These are phyloP conservation scores for Panicum miliaceum DNA, from an alignment of 176 grass and related monocot species.

Conservation along the genomic window DNA sequence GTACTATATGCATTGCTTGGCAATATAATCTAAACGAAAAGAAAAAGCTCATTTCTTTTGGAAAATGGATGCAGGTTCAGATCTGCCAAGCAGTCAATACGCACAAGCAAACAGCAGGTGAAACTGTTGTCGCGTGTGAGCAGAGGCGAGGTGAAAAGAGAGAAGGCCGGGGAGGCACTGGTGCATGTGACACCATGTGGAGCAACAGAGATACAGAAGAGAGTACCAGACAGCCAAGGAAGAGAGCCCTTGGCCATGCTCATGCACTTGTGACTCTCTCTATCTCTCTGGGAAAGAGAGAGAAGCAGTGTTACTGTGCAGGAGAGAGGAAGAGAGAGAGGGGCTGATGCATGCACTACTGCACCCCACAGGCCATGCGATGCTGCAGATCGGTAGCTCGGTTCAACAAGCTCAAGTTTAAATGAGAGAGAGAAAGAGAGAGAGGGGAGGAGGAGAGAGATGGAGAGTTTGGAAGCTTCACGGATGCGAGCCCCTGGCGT, in stretches of 20 bases:
- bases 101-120: slow-evolving; percentile 34
- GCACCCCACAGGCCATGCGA: slow-evolving; percentile 44
- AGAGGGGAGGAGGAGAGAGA: not conserved
- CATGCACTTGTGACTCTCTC: slow-evolving; percentile 40
- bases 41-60: slow-evolving; percentile 2
- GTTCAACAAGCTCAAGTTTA: slow-evolving; percentile 56
- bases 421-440: slow-evolving; percentile 27
- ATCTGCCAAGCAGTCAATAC: slow-evolving; percentile 43
- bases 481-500: slow-evolving; percentile 54
- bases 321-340: not conserved
- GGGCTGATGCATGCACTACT: not conserved
- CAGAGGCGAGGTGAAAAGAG: slow-evolving; percentile 14
- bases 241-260: slow-evolving; percentile 41
- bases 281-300: slow-evolving; percentile 19
- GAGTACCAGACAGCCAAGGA: slow-evolving; percentile 25
- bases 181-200: slow-evolving; percentile 74
- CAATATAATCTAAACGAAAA: not conserved
- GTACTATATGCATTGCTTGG: not conserved
- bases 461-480: slow-evolving; percentile 70
- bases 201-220: slow-evolving; percentile 62
- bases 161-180: slow-evolving; percentile 4
- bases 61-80: slow-evolving; percentile 41
- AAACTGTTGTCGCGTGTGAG: slow-evolving; percentile 39
- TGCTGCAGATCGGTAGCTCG: slow-evolving; percentile 49
- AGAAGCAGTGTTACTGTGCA: slow-evolving; percentile 21